Evolutionary conservation across 2,329 filamentous ascomycete genomes (phyloP).

Genomic region (Diaporthe ilicicola): DNA sequence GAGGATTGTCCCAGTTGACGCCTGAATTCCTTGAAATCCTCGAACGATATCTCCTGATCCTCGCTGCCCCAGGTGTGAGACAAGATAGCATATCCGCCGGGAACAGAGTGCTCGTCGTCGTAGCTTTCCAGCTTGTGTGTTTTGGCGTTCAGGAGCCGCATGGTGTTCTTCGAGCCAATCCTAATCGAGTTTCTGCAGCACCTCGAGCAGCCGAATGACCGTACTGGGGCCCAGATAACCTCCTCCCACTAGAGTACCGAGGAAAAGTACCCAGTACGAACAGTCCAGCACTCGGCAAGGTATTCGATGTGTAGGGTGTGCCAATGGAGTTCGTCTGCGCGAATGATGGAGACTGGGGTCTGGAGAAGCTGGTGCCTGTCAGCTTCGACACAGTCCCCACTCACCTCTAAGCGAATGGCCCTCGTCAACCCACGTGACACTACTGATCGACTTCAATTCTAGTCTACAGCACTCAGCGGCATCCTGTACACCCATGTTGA

Average conservation of each 20-base stretch:
- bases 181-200: not conserved
- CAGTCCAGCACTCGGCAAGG: not conserved
- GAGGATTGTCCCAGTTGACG: not conserved
- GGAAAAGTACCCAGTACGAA: not conserved
- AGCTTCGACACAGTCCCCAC: conserved; percentile 10
- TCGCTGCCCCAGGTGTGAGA: not conserved
- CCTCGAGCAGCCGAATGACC: not conserved
- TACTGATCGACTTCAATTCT: not conserved
- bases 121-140: conserved; percentile 15
- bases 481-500: not conserved
- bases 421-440: conserved; percentile 7
- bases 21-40: conserved; percentile 5
- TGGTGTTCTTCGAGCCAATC: not conserved
- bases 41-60: conserved; percentile 8
- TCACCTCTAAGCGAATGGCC: not conserved
- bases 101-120: conserved; percentile 2
- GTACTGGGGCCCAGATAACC: not conserved
- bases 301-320: not conserved
- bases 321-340: not conserved
- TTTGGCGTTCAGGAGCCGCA: conserved; percentile 13
- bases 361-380: not conserved
- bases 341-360: not conserved
- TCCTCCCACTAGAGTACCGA: not conserved
- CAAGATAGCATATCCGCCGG: not conserved
- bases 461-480: not conserved